Percentiles rank a stretch among this genome's conserved stretches.
phyloP scores from a whole-genome alignment of 2,329 filamentous ascomycete species.

The Eutypa lata region DNA sequence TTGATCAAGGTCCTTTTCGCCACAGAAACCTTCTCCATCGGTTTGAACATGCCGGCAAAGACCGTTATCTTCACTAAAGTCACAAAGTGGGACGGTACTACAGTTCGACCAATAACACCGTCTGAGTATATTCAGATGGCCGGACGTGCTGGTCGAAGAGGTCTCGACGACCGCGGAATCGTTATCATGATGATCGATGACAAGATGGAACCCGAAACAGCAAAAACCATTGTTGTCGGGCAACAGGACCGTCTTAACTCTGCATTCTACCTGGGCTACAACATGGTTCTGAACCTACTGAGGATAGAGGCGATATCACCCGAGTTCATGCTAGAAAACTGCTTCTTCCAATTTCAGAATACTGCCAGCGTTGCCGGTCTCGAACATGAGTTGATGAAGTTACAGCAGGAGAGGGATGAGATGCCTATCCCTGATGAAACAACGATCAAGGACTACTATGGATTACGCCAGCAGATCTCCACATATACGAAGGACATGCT shows the following conservation, averaged over 20 bases:
- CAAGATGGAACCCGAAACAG: conserved; percentile 90
- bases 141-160: conserved; percentile 91
- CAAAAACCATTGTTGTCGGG: conserved; percentile 92
- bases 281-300: conserved; percentile 97
- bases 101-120: conserved; percentile 79
- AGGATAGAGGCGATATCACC: conserved; percentile 99
- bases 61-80: conserved; percentile 99
- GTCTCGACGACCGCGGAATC: conserved; percentile 94
- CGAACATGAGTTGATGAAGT: conserved; percentile 76
- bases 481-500: conserved; percentile 86
- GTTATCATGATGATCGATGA: conserved; percentile 99
- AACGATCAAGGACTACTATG: conserved; percentile 91
- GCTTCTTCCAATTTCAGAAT: conserved; percentile 98
- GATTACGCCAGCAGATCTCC: conserved; percentile 79
- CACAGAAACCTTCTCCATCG: conserved; percentile 98
- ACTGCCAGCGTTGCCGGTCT: conserved; percentile 79
- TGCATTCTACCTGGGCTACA: conserved; percentile 96
- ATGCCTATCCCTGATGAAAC: conserved; percentile 81
- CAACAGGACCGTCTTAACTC: conserved; percentile 97
- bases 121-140: conserved; percentile 99
- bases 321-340: conserved; percentile 97
- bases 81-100: conserved; percentile 86
- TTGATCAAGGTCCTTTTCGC: conserved; percentile 97
- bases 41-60: conserved; percentile 98
- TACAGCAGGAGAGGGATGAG: conserved; percentile 71